These are phyloP conservation scores for Ilyonectria robusta DNA, from an alignment of 2,329 filamentous ascomycete genomes.

Conservation along the genomic window DNA sequence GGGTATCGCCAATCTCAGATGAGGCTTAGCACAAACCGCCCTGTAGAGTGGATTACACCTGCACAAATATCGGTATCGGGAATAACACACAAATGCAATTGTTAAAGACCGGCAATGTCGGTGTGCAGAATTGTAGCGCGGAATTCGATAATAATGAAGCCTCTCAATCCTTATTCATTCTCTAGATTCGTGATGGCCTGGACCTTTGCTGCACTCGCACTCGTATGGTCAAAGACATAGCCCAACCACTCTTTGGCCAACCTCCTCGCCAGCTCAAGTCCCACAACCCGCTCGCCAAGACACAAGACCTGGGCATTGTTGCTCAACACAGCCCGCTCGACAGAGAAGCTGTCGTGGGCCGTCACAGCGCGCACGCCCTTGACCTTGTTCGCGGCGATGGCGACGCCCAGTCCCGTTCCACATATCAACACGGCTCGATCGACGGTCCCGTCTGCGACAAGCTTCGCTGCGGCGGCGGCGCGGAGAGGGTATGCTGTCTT, in stretches of 20 bases:
- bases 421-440: slow-evolving; percentile 88
- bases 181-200: slow-evolving; percentile 59
- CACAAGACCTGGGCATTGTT: slow-evolving; percentile 92
- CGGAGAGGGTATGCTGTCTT: slow-evolving; percentile 88
- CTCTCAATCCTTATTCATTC: slow-evolving; percentile 15
- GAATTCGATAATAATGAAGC: neutral
- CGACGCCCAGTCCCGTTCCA: slow-evolving; percentile 88
- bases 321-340: slow-evolving; percentile 84
- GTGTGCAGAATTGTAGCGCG: neutral
- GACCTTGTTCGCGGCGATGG: slow-evolving; percentile 91
- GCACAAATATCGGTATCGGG: neutral
- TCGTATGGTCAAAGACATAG: slow-evolving; percentile 81
- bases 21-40: neutral
- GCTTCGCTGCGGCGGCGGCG: slow-evolving; percentile 78
- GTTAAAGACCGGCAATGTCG: neutral
- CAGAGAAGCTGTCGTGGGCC: slow-evolving; percentile 87
- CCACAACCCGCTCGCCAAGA: slow-evolving; percentile 87
- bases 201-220: slow-evolving; percentile 62
- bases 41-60: neutral
- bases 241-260: slow-evolving; percentile 86
- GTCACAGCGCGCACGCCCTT: slow-evolving; percentile 89
- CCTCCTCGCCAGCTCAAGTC: slow-evolving; percentile 83
- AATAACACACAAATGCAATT: neutral
- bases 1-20: no score
- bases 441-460: slow-evolving; percentile 73